A percentile compares a stretch with the other conserved stretches of the same genome.
These are phyloP conservation scores for Monilinia laxa DNA, from an alignment of 2,329 filamentous ascomycete genomes.

Conservation along the genomic window DNA sequence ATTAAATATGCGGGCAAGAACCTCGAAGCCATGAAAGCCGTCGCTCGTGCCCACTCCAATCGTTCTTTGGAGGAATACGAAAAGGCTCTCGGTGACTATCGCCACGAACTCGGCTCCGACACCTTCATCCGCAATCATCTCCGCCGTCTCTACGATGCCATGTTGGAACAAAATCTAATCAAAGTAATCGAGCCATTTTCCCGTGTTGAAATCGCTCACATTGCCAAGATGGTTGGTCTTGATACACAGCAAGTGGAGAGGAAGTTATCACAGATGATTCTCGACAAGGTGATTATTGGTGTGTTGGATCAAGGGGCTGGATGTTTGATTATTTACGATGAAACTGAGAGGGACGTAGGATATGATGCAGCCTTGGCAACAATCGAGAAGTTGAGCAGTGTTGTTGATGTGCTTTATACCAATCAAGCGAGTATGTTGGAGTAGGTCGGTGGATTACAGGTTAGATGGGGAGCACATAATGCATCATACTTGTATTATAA, in stretches of 20 bases:
- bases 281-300: conserved; percentile 98
- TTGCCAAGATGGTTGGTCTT: conserved; percentile 95
- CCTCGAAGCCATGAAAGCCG: conserved; percentile 98
- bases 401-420: conserved; percentile 95
- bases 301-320: conserved; percentile 97
- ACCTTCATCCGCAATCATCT: conserved; percentile 97
- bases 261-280: conserved; percentile 98
- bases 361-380: conserved; percentile 94
- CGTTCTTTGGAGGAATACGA: conserved; percentile 97
- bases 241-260: conserved; percentile 96
- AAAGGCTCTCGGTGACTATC: conserved; percentile 82
- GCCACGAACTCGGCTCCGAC: conserved; percentile 90
- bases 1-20: conserved; percentile 94
- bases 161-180: conserved; percentile 99
- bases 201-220: conserved; percentile 92
- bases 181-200: conserved; percentile 99
- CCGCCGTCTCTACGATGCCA: conserved; percentile 91
- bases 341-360: conserved; percentile 86
- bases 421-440: conserved; percentile 96
- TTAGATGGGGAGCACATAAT: conserved; percentile 24
- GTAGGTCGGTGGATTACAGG: conserved; percentile 47
- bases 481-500: conserved; percentile 36
- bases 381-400: conserved; percentile 94
- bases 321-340: conserved; percentile 95
- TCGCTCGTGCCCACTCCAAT: conserved; percentile 92